Conservation (phyloP, 2,329 filamentous ascomycete genomes). For the Orbilia javanica region DNA sequence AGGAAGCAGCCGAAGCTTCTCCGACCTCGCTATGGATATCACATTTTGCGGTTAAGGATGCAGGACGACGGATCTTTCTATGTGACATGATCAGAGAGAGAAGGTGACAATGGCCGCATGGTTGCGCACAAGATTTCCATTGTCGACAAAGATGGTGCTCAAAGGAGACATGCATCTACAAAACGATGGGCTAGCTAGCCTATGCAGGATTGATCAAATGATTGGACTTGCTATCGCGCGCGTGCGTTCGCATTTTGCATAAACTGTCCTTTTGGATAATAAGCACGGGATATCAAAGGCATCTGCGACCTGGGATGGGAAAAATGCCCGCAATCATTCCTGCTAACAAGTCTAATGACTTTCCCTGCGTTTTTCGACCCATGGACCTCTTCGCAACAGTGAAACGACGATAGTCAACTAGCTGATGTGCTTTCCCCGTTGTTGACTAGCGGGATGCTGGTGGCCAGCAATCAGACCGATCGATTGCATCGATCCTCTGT, state of each 20-base stretch:
- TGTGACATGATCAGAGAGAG: neutral
- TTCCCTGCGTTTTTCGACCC: neutral
- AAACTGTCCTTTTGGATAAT: neutral
- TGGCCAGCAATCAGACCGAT: neutral
- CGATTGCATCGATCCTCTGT: conserved; percentile 12
- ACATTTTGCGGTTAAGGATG: neutral
- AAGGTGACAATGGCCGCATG: conserved; percentile 12
- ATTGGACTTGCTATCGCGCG: neutral
- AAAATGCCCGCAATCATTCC: conserved; percentile 1
- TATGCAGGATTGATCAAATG: conserved; percentile 14
- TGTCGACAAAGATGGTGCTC: neutral
- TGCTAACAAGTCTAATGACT: neutral
- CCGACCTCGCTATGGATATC: neutral
- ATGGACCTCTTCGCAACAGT: neutral
- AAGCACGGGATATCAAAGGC: neutral
- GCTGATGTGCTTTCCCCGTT: neutral
- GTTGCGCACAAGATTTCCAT: neutral
- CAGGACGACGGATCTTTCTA: neutral
- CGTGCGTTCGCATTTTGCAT: conserved; percentile 2
- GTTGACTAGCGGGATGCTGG: conserved; percentile 11
- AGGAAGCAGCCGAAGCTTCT: too few species aligned
- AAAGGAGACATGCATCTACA: neutral
- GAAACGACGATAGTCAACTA: neutral
- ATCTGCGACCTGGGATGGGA: neutral
- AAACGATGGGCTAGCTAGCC: neutral